Base-by-base conservation (phyloP, 305 asterid species). In the Fraxinus baroniana region DNA sequence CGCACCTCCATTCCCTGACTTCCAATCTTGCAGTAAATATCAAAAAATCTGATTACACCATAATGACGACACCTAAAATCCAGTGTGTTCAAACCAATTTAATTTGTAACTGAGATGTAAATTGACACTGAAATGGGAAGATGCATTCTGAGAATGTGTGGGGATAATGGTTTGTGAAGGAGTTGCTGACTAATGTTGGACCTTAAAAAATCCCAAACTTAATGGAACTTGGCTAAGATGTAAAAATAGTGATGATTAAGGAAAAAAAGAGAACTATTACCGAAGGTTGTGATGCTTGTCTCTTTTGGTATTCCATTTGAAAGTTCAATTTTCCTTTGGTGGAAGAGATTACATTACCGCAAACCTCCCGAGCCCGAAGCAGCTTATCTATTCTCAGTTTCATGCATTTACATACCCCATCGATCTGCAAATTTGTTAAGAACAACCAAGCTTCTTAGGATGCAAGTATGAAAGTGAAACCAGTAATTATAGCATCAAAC, bases 301-400 rank as follows among this genome's bases (percentile, higher is more conserved):
- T 89, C 87, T 91, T 95, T 80, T 85, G 86, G 84, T 80, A 93
- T 79, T 92, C 93, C 52, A 86, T 84, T 82, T 84, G 93, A 84
- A 94, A 92, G 83, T 91, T 92, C 3, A 91, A 70, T 85, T 90
- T 94, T 77, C 92, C 91, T 84, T 82, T 93, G 41, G 87, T 77
- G n/a, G 87, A 87, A 83, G 83, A 52, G 28, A 91, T 88, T 70
- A 88, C 80, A 81, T 90, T 91, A 33, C 97, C 98, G 71, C 87
- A 87, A 81, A 95, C 83, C 89, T 95, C 99, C 77, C 98, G 88
- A 8, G 87, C 87, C 77, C 84, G 93, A 80, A 95, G 93, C 28
- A 95, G 90, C 86, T 87, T 87, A 74, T 64, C 28, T 35, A 82
- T 87, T 76, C 86, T 85, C 74, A 84, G 72, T 83, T 64, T 87